Base-by-base conservation (phyloP, 257 asterid species). In the Nicotiana benthamiana region DNA sequence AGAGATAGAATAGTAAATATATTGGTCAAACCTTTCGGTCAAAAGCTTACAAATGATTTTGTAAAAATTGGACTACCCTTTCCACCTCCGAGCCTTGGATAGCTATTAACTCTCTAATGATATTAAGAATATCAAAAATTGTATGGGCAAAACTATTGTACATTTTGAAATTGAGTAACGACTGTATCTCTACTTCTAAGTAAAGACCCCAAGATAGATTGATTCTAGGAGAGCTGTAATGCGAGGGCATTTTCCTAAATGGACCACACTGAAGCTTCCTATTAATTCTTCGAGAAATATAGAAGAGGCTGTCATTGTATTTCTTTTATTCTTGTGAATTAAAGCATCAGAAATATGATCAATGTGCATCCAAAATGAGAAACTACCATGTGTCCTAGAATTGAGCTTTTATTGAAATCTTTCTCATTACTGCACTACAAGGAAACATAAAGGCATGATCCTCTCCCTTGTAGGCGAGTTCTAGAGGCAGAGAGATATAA, bases 401-500 rank as follows among this genome's bases (percentile, higher is more conserved):
- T 22, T 70, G 77, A 70, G 59, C 20, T 20, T 70, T 70, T 20
- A 20, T 13, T 17, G 32, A 40, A 70, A 22, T 59, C 78, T 24
- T 72, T 24, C 40, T 46, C 78, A 46, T 15, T 72, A 46, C 40
- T 72, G 10, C 48, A 46, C 60, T 72, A 48, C 59, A 72, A 72
- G 43, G 24, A 46, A 24, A 72, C 18, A 60, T 72, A 15, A 72
- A 46, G 54, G 60, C 61, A 22, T 72, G 78, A 72, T 63, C 59
- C 52, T 20, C 22, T 43, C 48, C 82, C 79, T 17, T 85, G 86
- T 88, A 95, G 99, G 83, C 90, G 80, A 87, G 97, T 95, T 40
- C 89, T 90, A 81, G 91, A 86, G 75, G 91, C 98, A 9, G 99
- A 95, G 81, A 91, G 97, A 22, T 95, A 89, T 77, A 87, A 80